These are phyloP conservation scores for Chenopodium berlandieri DNA, from an alignment of 148 eudicot species.

Conservation along the genomic window DNA sequence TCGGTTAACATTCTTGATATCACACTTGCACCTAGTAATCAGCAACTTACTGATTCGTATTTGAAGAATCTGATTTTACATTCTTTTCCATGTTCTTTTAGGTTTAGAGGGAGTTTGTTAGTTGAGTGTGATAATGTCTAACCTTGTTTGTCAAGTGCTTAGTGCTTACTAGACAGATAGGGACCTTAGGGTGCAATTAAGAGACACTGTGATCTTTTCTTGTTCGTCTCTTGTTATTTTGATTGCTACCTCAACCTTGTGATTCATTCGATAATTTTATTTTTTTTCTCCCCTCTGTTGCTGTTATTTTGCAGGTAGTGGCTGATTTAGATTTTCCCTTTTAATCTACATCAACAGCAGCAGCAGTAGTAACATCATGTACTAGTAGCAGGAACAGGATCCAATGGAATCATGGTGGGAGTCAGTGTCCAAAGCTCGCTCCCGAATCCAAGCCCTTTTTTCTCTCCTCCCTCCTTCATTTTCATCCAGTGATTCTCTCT, in stretches of 20 bases:
- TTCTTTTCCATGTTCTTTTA: background rate
- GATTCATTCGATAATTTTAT: background rate
- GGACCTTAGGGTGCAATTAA: background rate
- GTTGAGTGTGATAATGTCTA: background rate
- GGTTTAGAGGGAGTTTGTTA: background rate
- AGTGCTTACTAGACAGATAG: background rate
- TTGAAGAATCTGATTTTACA: background rate
- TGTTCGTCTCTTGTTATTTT: background rate
- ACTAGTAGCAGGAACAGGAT: constrained; percentile 33
- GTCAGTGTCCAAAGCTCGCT: constrained; percentile 77
- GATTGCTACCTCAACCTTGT: background rate
- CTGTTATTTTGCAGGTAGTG: background rate
- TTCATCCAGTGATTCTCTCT: constrained; percentile 29
- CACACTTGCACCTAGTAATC: background rate
- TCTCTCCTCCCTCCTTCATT: constrained; percentile 44
- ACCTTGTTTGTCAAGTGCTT: background rate
- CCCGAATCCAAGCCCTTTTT: constrained; percentile 68
- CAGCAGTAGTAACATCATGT: background rate
- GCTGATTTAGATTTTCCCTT: background rate
- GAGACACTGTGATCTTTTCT: background rate
- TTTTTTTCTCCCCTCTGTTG: background rate
- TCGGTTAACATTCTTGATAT: too few relatives aligned
- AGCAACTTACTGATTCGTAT: background rate
- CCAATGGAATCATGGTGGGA: constrained; percentile 94
- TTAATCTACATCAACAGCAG: background rate